Evolutionary conservation across 441 rosid species (phyloP), one percentile per base, ranked within the genome.

Genomic region (Codiaeum variegatum): DNA sequence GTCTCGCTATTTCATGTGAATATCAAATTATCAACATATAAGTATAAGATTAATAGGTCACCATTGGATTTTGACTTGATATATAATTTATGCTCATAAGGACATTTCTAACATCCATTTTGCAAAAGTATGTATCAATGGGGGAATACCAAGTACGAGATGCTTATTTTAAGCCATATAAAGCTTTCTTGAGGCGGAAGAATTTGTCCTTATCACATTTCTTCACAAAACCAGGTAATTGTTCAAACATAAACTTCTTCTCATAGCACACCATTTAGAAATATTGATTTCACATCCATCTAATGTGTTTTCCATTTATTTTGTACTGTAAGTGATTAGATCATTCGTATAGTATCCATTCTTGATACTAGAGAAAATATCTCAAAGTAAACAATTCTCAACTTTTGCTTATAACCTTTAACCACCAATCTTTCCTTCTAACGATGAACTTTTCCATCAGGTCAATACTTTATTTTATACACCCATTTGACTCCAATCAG

Each of bases 21-120:
- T 8, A 68, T 49, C 7, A 55, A 13, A 8, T 52, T 29, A 68
- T 68, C 72, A 19, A 68, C 62, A 68, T 52, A 68, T 5, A 68
- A 28, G 5, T 29, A 68, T 4, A 51, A 21, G 1, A 36, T 51
- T 5, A 68, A 9, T 0, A 52, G 9, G 2, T 68, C 40, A 29
- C 62, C 29, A 68, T 8, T 18, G 2, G 49, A 2, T 5, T 52
- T 29, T 7, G 23, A 1, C 42, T 46, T 67, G 4, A 49, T 18
- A 12, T 46, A 67, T 0, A 67, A 13, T 32, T 2, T 12, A 52
- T 51, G 19, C 21, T 68, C 62, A 31, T 29, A 12, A 12, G 72
- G 44, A 49, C 21, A 49, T n/a, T 6, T 51, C 0, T 29, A 2
- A 10, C 52, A 68, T 6, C 55, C 36, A 18, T 7, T 2, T 3